Conservation (phyloP, 305 asterid species). For the Fraxinus dipetala region DNA sequence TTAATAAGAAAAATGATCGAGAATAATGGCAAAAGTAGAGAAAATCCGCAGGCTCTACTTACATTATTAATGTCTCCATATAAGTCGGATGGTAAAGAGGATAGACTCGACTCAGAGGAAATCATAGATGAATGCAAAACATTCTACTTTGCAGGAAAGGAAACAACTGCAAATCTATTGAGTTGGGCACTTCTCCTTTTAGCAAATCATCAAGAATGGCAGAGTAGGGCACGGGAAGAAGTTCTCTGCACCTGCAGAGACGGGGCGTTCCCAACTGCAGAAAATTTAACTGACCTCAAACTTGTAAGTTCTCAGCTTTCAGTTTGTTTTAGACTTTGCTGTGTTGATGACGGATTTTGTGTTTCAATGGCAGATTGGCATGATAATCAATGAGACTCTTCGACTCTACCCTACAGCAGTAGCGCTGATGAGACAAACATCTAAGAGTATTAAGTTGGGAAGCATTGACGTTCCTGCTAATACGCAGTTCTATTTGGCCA, state of each 20-base stretch:
- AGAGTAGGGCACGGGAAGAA: conserved; percentile 61
- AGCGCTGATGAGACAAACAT: conserved; percentile 42
- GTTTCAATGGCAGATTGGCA: conserved; percentile 41
- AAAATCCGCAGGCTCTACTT: conserved; percentile 31
- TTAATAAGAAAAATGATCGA: conserved; percentile 34
- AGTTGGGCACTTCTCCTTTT: conserved; percentile 73
- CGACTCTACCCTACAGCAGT: conserved; percentile 68
- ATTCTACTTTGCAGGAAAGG: conserved; percentile 55
- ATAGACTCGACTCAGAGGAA: conserved; percentile 29
- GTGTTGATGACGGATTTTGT: conserved; percentile 5
- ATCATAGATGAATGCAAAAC: conserved; percentile 53
- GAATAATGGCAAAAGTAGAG: conserved; percentile 14
- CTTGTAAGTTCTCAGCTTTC: conserved; percentile 36
- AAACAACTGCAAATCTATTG: conserved; percentile 48
- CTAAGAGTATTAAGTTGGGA: conserved; percentile 46
- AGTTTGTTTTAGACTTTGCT: background rate
- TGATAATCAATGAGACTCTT: conserved; percentile 68
- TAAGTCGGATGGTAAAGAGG: conserved; percentile 32
- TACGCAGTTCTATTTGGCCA: conserved; percentile 57
- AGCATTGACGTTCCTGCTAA: conserved; percentile 53
- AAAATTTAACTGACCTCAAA: conserved; percentile 42
- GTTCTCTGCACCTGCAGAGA: conserved; percentile 36
- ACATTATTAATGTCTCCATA: conserved; percentile 32
- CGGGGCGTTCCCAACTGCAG: conserved; percentile 42
- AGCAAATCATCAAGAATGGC: conserved; percentile 80